Percentiles rank a stretch among this genome's conserved stretches.
Conservation (phyloP, 805 yeast genomes). For the Priceomyces melissophilus region DNA sequence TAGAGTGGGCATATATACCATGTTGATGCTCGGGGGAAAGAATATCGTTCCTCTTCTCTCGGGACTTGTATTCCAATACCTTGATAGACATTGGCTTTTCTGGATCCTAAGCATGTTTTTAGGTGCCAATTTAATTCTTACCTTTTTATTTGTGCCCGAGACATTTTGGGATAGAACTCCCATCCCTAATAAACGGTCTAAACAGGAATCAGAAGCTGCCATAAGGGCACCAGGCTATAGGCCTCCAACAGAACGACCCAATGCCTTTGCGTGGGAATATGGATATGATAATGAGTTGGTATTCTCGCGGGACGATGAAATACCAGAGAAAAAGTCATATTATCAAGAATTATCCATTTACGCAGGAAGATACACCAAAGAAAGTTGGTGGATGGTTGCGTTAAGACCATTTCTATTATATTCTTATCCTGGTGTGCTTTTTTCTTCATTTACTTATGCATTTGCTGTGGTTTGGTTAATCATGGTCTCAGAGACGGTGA, state of each 20-base stretch:
- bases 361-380: conserved; percentile 49
- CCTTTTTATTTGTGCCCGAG: conserved; percentile 58
- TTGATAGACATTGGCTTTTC: conserved; percentile 58
- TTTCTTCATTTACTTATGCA: conserved; percentile 50
- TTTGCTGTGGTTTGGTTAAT: conserved; percentile 64
- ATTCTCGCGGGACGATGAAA: neutral
- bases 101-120: conserved; percentile 55
- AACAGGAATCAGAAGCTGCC: conserved; percentile 47
- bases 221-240: conserved; percentile 25
- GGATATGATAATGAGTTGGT: neutral
- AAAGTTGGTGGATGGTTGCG: conserved; percentile 54
- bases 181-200: conserved; percentile 44
- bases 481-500: conserved; percentile 54
- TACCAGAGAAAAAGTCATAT: conserved; percentile 15
- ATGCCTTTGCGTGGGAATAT: conserved; percentile 22
- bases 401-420: conserved; percentile 51
- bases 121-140: conserved; percentile 42
- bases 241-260: conserved; percentile 25
- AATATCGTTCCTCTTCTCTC: conserved; percentile 56
- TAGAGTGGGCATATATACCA: conserved; percentile 55
- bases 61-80: conserved; percentile 46
- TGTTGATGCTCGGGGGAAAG: conserved; percentile 59
- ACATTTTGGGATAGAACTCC: conserved; percentile 63
- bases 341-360: conserved; percentile 35
- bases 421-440: conserved; percentile 50